Conservation (phyloP, 1,139 yeast genomes). For the Debaryomycetaceae sp. region DNA sequence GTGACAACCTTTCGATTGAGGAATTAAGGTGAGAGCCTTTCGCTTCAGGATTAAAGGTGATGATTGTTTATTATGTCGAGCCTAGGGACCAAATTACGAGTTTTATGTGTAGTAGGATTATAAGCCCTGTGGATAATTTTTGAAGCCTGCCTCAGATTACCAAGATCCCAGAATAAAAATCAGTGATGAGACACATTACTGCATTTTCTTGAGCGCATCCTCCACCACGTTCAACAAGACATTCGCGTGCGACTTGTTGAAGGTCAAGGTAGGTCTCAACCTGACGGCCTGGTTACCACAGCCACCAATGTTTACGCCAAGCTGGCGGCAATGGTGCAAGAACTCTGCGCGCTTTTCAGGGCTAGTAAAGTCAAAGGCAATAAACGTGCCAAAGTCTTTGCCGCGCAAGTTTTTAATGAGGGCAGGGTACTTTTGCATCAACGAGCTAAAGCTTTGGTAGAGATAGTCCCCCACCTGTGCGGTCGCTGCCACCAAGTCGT, state of each 20-base stretch:
- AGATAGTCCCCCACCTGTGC: constrained; percentile 52
- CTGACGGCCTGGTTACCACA: constrained; percentile 58
- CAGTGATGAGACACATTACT: background rate
- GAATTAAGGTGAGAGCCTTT: too few species aligned
- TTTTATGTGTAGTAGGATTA: too few species aligned
- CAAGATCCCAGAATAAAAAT: background rate
- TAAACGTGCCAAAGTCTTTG: constrained; percentile 56
- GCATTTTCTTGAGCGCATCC: constrained; percentile 11
- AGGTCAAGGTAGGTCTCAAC: constrained; percentile 61
- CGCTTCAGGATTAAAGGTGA: too few species aligned
- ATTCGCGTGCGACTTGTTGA: constrained; percentile 59
- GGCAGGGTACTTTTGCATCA: constrained; percentile 35
- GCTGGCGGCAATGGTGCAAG: constrained; percentile 35
- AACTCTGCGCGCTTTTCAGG: constrained; percentile 40
- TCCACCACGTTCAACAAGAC: constrained; percentile 39
- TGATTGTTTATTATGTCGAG: too few species aligned
- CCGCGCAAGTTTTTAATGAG: constrained; percentile 51
- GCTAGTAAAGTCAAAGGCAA: constrained; percentile 58
- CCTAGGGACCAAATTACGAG: too few species aligned
- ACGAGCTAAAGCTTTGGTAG: constrained; percentile 31
- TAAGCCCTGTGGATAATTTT: too few species aligned
- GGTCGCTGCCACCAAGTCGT: constrained; percentile 41
- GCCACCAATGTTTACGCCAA: constrained; percentile 65
- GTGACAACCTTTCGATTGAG: too few species aligned
- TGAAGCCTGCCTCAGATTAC: too few species aligned